Evolutionary conservation across 2,329 filamentous ascomycete species (phyloP).

Genomic region (Colletotrichum sidae): DNA sequence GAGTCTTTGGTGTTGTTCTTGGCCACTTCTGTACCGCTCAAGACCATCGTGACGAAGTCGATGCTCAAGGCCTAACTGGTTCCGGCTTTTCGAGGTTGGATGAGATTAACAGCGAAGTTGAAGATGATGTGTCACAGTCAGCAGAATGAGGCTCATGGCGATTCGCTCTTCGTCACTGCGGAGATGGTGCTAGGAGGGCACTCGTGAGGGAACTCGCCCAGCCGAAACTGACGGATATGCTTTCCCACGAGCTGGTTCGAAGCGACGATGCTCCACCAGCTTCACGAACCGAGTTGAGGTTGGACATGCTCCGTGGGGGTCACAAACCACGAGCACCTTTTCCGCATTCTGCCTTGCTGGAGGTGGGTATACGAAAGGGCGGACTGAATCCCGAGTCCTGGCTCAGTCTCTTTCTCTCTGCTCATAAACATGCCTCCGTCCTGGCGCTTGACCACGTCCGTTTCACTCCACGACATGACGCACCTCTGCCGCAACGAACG

Average conservation of each 20-base stretch:
- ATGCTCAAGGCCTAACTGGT: not conserved
- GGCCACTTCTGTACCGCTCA: slow-evolving; percentile 37
- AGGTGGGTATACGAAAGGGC: not conserved
- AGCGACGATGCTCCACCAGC: slow-evolving; percentile 2
- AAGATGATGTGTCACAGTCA: not conserved
- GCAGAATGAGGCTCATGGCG: not conserved
- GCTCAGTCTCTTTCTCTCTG: too few relatives aligned
- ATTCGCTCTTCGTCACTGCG: not conserved
- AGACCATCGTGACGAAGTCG: slow-evolving; percentile 7
- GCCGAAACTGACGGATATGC: not conserved
- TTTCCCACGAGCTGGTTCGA: slow-evolving; percentile 2
- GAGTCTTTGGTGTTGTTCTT: slow-evolving; percentile 38
- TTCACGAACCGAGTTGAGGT: not conserved
- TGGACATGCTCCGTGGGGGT: slow-evolving; percentile 10
- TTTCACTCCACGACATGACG: too few relatives aligned
- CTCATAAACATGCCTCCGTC: too few relatives aligned
- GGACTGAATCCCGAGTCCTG: slow-evolving; percentile 6
- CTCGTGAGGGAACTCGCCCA: not conserved
- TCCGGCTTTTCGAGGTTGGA: not conserved
- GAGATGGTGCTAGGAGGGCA: not conserved
- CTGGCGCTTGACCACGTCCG: too few relatives aligned
- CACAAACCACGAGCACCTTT: not conserved
- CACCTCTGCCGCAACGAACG: too few relatives aligned
- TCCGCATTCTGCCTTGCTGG: not conserved
- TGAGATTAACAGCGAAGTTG: not conserved